Conservation (phyloP, 2,329 filamentous ascomycete species). For the Neonectria punicea region DNA sequence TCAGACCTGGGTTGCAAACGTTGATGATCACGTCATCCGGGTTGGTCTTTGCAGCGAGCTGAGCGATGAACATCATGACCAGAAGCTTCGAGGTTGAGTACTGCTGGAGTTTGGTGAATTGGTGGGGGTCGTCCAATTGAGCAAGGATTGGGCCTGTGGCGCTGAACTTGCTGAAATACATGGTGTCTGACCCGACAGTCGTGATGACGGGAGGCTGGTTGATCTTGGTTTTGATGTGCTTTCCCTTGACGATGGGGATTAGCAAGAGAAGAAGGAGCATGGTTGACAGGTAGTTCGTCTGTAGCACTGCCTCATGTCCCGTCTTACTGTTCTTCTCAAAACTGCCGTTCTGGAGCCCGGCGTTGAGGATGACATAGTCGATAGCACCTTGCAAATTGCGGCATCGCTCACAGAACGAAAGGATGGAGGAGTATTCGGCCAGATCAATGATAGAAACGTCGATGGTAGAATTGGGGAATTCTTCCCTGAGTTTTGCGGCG, state of each 20-base stretch:
- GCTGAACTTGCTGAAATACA: slow-evolving; percentile 7
- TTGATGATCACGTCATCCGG: slow-evolving; percentile 7
- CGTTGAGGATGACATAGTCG: slow-evolving; percentile 11
- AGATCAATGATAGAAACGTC: slow-evolving; percentile 20
- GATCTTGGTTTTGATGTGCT: background rate
- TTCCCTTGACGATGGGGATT: background rate
- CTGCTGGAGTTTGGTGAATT: background rate
- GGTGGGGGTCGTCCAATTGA: background rate
- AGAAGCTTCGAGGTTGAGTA: slow-evolving; percentile 4
- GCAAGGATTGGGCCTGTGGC: background rate
- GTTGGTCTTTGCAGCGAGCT: background rate
- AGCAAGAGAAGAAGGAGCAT: background rate
- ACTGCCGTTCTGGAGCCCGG: background rate
- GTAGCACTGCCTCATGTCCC: background rate
- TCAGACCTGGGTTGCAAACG: slow-evolving; percentile 11
- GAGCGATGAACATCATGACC: slow-evolving; percentile 4
- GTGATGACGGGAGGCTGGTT: background rate
- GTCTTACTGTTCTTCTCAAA: background rate
- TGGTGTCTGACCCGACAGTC: slow-evolving; percentile 13
- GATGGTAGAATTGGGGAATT: slow-evolving; percentile 2
- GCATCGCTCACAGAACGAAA: background rate
- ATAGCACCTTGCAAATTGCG: background rate
- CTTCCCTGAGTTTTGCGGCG: background rate
- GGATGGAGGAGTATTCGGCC: slow-evolving; percentile 20
- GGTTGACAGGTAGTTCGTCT: slow-evolving; percentile 1